phyloP scores from a whole-genome alignment of 257 asterid species.

The Capsicum rhomboideum region DNA sequence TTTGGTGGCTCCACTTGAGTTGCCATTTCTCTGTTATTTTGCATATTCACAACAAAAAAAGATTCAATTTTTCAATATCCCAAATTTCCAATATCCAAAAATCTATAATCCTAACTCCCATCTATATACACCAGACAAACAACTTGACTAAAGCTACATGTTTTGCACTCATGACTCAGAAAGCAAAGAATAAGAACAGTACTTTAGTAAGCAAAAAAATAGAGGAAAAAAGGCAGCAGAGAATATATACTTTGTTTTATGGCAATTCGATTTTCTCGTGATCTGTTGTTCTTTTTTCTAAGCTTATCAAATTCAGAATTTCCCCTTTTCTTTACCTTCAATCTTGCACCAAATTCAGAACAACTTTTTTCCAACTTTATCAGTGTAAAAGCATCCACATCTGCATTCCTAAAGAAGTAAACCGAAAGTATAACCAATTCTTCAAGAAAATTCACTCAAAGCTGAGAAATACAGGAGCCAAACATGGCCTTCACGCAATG shows the following conservation, averaged over 20 bases:
- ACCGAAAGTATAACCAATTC: constrained; percentile 15
- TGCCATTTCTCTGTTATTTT: constrained; percentile 23
- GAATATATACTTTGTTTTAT: constrained; percentile 11
- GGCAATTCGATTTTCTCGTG: constrained; percentile 12
- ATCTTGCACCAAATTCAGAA: constrained; percentile 17
- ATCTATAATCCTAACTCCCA: background rate
- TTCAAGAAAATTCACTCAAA: background rate
- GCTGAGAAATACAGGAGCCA: background rate
- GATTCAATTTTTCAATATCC: background rate
- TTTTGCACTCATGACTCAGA: background rate
- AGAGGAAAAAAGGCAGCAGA: background rate
- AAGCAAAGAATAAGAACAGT: constrained; percentile 4
- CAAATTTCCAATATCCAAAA: background rate
- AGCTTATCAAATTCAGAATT: constrained; percentile 7
- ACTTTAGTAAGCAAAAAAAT: background rate
- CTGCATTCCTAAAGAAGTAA: constrained; percentile 19
- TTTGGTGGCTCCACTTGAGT: constrained; percentile 21
- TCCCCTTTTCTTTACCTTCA: constrained; percentile 28
- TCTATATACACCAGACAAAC: background rate
- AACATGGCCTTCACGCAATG: background rate
- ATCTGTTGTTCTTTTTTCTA: background rate
- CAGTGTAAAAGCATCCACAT: constrained; percentile 4
- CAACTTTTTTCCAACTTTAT: constrained; percentile 14
- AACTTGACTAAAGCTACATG: background rate
- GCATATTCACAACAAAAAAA: background rate